A percentile compares a stretch with the other conserved stretches of the same genome.
Evolutionary conservation across 495 filamentous ascomycete genomes (phyloP).

Genomic region (Beverwykella pulmonaria): DNA sequence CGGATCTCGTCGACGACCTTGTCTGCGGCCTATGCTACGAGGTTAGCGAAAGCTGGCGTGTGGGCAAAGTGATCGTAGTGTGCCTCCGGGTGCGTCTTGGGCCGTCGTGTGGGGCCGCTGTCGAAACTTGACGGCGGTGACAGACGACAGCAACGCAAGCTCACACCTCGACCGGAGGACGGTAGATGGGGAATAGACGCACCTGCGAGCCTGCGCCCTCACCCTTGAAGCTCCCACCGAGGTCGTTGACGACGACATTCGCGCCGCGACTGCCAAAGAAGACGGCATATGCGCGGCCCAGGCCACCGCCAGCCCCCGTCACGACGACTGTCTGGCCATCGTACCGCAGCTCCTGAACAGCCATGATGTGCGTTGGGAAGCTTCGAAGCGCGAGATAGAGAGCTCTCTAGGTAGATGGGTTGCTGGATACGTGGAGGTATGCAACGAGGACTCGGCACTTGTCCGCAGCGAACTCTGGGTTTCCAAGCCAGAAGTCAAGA

Average conservation of each 20-base stretch:
- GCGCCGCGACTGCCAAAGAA: constrained; percentile 93
- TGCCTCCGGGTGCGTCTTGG: neutral
- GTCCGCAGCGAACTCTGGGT: neutral
- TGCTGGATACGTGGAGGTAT: neutral
- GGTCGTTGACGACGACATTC: constrained; percentile 96
- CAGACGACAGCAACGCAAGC: neutral
- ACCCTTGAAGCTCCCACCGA: constrained; percentile 91
- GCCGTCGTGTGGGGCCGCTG: constrained; percentile 27
- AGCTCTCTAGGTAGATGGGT: neutral
- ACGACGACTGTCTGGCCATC: constrained; percentile 97
- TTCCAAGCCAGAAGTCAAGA: neutral
- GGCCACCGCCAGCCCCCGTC: constrained; percentile 92
- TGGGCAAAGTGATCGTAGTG: neutral
- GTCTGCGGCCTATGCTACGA: constrained; percentile 72
- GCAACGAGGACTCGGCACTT: neutral
- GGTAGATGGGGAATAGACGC: neutral
- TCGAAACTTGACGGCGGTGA: constrained; percentile 8
- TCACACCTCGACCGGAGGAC: neutral
- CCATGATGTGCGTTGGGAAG: constrained; percentile 24
- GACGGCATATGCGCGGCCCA: constrained; percentile 87
- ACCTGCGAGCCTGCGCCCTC: constrained; percentile 60
- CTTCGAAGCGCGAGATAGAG: neutral
- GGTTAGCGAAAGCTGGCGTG: neutral
- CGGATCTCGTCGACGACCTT: constrained; percentile 93
- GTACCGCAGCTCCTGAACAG: constrained; percentile 69